Evolutionary conservation across 73 alveolate species (phyloP).

Genomic region (Paramecium sexaurelia): DNA sequence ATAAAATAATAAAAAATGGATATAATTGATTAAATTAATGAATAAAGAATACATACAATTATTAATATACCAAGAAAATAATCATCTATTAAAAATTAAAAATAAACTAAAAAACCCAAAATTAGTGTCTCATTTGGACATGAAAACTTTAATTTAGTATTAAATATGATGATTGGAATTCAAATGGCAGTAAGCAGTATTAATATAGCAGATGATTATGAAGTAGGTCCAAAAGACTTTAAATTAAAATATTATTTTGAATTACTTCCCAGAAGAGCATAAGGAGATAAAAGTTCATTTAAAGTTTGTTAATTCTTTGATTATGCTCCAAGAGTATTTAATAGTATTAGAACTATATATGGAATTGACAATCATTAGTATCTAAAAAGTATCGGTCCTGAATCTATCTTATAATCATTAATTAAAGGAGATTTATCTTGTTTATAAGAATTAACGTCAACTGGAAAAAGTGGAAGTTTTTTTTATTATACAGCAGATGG

Average conservation of each 20-base stretch:
- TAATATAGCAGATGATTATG: slow-evolving; percentile 66
- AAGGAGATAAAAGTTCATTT: slow-evolving; percentile 71
- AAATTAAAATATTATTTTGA: slow-evolving; percentile 77
- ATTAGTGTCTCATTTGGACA: slow-evolving; percentile 73
- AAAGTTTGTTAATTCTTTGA: slow-evolving; percentile 86
- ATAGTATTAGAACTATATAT: slow-evolving; percentile 78
- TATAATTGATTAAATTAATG: background rate
- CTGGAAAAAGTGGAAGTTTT: slow-evolving; percentile 98
- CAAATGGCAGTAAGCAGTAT: slow-evolving; percentile 85
- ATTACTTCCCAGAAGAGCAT: slow-evolving; percentile 79
- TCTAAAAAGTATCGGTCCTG: slow-evolving; percentile 85
- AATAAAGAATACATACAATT: background rate
- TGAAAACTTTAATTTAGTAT: slow-evolving; percentile 82
- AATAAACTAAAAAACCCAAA: slow-evolving; percentile 4
- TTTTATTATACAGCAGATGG: slow-evolving; percentile 99
- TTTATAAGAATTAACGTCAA: slow-evolving; percentile 69
- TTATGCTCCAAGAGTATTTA: slow-evolving; percentile 90
- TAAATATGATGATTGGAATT: slow-evolving; percentile 92
- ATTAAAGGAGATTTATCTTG: slow-evolving; percentile 68
- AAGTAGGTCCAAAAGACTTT: slow-evolving; percentile 76
- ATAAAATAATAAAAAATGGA: background rate
- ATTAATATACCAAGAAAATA: background rate
- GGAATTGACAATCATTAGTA: slow-evolving; percentile 76
- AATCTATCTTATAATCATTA: slow-evolving; percentile 62
- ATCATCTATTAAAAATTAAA: background rate